Percentiles rank a stretch among this genome's conserved stretches.
Evolutionary conservation across 2,329 filamentous ascomycete species (phyloP).

Genomic region (Aspergillus sp.): DNA sequence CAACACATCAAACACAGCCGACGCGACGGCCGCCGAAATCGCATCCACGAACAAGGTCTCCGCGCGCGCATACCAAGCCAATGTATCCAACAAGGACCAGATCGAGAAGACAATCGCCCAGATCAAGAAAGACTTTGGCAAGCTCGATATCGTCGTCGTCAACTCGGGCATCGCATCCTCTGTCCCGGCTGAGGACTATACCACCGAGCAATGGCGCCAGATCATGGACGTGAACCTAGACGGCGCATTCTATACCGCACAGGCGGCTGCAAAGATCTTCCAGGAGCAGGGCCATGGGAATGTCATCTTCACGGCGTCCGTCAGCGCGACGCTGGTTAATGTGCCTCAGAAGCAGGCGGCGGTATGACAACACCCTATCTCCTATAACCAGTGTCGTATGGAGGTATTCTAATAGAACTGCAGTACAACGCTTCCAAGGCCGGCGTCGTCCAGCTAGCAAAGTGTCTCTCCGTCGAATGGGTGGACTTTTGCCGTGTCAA

Average conservation of each 20-base stretch:
- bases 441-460: slow-evolving; percentile 37
- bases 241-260: slow-evolving; percentile 40
- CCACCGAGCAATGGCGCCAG: slow-evolving; percentile 40
- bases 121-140: slow-evolving; percentile 42
- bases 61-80: slow-evolving; percentile 35
- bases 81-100: slow-evolving; percentile 30
- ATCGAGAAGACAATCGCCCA: slow-evolving; percentile 35
- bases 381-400: background rate
- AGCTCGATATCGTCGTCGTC: slow-evolving; percentile 48
- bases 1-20: slow-evolving; percentile 27
- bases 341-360: slow-evolving; percentile 40
- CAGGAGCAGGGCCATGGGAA: slow-evolving; percentile 34
- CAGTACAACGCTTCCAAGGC: slow-evolving; percentile 42
- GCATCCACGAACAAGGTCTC: slow-evolving; percentile 27
- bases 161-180: slow-evolving; percentile 41
- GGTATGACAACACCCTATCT: slow-evolving; percentile 14
- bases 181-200: slow-evolving; percentile 40
- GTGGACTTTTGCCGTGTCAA: slow-evolving; percentile 43
- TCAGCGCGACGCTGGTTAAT: slow-evolving; percentile 42
- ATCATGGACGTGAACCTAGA: slow-evolving; percentile 43
- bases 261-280: slow-evolving; percentile 40
- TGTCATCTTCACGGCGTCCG: slow-evolving; percentile 41
- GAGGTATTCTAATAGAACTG: background rate
- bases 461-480: slow-evolving; percentile 42
- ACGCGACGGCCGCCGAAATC: slow-evolving; percentile 25